Evolutionary conservation across 768 basidiomycete genomes (phyloP), one percentile per base, ranked within the genome.

Genomic region (Cyclocybe aegerita): DNA sequence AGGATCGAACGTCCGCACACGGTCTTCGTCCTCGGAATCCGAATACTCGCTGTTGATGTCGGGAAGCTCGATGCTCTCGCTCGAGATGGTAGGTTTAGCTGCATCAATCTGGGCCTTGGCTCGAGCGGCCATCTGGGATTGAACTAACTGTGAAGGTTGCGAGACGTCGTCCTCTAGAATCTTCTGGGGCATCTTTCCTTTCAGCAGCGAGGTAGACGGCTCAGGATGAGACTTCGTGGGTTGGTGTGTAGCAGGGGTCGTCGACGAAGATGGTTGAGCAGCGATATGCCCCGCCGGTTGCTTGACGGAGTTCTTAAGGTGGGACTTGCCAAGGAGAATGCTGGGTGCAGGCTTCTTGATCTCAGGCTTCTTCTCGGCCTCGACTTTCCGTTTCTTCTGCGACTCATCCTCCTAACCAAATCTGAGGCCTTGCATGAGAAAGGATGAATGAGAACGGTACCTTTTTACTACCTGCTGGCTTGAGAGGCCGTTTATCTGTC

Each of bases 1-100:
- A 52, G 86, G 81, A 59, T 86, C 79, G 57, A 83, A 86, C n/a
- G 82, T 83, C 56, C 81, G 76, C 37, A 79, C 77, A 14, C 87
- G 82, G 57, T 86, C 84, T 65, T 95, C 93, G 57, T 95, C 93
- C 39, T 93, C 96, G 4, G 94, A 97, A 68, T 95, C 91, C 4
- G 94, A 97, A 68, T 98, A 98, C 61, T 98, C 96, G 70, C 90
- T 93, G 60, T 93, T 88, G 62, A 97, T 93, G 40, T 98, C 96
- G 0, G 96, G 95, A 12, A 99, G 75, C 60, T 94, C 93, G 59
- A 95, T 91, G 63, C 78, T 84, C 73, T 93, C 89, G 63, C 85
- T 89, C 12, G 84, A 69, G 49, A 86, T 65, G 2, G 71, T 64
- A 8, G 82, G 78, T 47, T 79, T 75, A 10, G 81, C 77, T 17